A percentile compares a stretch with the other conserved stretches of the same genome.
phyloP scores from a whole-genome alignment of 108 stramenopile genomes.

The Cyclotella kingstonii region DNA sequence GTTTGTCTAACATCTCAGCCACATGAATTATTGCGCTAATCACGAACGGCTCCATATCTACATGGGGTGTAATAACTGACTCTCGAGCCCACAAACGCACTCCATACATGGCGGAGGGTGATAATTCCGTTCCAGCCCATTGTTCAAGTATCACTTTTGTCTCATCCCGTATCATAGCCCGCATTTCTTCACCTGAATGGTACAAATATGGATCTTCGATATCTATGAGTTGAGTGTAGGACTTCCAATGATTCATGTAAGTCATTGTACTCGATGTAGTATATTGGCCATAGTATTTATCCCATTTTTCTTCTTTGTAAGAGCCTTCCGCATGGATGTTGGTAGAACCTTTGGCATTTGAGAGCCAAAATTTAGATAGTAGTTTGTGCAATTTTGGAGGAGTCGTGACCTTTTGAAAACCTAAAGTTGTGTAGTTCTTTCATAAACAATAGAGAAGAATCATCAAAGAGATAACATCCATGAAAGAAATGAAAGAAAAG shows the following conservation, averaged over 20 bases:
- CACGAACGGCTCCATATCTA: slow-evolving; percentile 87
- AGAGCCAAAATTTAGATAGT: slow-evolving; percentile 50
- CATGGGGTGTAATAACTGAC: slow-evolving; percentile 82
- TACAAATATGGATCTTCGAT: slow-evolving; percentile 38
- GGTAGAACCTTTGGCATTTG: slow-evolving; percentile 3
- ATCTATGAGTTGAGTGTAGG: slow-evolving; percentile 45
- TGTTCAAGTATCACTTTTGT: slow-evolving; percentile 56
- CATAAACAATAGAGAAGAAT: too few relatives aligned
- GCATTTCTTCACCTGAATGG: slow-evolving; percentile 1
- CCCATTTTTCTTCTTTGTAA: not conserved
- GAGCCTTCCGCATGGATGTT: slow-evolving; percentile 39
- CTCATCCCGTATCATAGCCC: slow-evolving; percentile 33
- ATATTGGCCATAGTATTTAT: not conserved
- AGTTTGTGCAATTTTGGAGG: slow-evolving; percentile 38
- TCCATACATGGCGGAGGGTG: slow-evolving; percentile 85
- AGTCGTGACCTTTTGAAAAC: slow-evolving; percentile 66
- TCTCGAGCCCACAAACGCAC: slow-evolving; percentile 76
- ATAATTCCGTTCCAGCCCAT: slow-evolving; percentile 76
- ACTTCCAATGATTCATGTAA: slow-evolving; percentile 80
- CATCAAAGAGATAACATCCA: too few relatives aligned
- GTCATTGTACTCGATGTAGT: slow-evolving; percentile 39
- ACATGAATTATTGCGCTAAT: slow-evolving; percentile 87
- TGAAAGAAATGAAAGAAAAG: not conserved
- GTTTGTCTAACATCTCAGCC: slow-evolving; percentile 74
- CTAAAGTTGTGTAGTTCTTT: slow-evolving; percentile 66